Evolutionary conservation across 345 rosid species (phyloP).

Genomic region (Garcia nutans): DNA sequence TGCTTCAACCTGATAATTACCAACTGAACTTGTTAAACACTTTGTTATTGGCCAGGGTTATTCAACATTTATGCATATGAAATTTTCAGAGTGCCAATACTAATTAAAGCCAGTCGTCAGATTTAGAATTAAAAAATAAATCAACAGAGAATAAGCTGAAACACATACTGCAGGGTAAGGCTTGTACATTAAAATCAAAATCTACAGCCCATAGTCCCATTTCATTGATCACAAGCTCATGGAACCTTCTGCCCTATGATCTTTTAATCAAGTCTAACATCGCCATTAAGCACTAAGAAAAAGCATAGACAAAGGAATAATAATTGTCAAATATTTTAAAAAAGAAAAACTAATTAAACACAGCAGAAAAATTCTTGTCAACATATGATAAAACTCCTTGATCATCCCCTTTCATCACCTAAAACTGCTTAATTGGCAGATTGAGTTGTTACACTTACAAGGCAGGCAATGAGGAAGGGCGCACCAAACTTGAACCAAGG

Average conservation of each 20-base stretch:
- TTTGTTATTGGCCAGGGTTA: no score
- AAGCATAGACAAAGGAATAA: neutral
- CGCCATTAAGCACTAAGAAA: neutral
- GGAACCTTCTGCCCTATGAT: no score
- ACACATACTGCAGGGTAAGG: neutral
- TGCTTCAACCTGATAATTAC: no score
- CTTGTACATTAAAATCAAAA: neutral
- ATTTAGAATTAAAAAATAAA: neutral
- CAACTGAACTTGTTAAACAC: no score
- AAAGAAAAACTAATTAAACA: neutral
- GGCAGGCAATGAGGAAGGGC: slow-evolving; percentile 34
- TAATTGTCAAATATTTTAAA: neutral
- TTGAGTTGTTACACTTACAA: slow-evolving; percentile 10
- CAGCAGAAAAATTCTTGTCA: neutral
- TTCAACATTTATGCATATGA: neutral
- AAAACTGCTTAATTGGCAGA: neutral
- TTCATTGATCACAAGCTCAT: no score
- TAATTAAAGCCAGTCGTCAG: neutral
- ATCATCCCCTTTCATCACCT: neutral
- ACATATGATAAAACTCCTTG: neutral
- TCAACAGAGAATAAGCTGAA: neutral
- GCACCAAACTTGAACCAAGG: slow-evolving; percentile 31
- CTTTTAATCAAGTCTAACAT: neutral
- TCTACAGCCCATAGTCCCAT: no score
- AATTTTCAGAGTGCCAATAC: neutral